These are phyloP conservation scores for Polygonum maritimum DNA, from an alignment of 148 eudicot species.

Conservation along the genomic window DNA sequence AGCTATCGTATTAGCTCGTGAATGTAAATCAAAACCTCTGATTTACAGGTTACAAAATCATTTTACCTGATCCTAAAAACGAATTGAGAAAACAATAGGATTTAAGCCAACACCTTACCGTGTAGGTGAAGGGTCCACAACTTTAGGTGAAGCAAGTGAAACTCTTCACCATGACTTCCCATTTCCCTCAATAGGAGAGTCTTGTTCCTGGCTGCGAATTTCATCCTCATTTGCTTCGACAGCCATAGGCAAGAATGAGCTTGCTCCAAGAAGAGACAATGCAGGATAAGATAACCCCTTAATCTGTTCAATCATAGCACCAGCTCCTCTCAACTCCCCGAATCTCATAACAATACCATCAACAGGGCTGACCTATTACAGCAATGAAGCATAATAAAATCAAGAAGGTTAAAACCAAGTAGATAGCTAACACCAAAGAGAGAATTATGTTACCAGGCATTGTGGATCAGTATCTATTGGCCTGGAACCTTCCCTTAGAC, in stretches of 20 bases:
- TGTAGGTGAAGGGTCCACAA: conserved; percentile 48
- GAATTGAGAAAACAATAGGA: neutral
- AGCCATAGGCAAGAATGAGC: conserved; percentile 47
- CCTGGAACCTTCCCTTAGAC: conserved; percentile 70
- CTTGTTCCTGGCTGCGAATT: conserved; percentile 27
- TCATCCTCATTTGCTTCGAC: conserved; percentile 31
- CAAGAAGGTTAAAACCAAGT: neutral
- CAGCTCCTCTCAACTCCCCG: conserved; percentile 76
- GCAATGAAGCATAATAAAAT: conserved; percentile 4
- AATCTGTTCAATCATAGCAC: conserved; percentile 93
- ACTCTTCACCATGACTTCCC: conserved; percentile 90
- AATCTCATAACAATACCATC: conserved; percentile 74
- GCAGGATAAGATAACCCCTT: conserved; percentile 88
- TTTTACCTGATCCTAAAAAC: no score
- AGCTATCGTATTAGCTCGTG: no score
- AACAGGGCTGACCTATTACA: conserved; percentile 75
- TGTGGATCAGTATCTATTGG: conserved; percentile 71
- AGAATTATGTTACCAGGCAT: conserved; percentile 85
- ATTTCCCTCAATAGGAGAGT: conserved; percentile 19
- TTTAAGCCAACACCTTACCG: conserved; percentile 26
- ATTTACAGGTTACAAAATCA: no score
- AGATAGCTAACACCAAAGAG: conserved; percentile 19
- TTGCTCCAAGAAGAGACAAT: conserved; percentile 71
- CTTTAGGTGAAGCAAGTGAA: conserved; percentile 74
- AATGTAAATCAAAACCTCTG: no score